Base-by-base conservation (phyloP, 345 rosid species). In the Carallia pectinifolia region DNA sequence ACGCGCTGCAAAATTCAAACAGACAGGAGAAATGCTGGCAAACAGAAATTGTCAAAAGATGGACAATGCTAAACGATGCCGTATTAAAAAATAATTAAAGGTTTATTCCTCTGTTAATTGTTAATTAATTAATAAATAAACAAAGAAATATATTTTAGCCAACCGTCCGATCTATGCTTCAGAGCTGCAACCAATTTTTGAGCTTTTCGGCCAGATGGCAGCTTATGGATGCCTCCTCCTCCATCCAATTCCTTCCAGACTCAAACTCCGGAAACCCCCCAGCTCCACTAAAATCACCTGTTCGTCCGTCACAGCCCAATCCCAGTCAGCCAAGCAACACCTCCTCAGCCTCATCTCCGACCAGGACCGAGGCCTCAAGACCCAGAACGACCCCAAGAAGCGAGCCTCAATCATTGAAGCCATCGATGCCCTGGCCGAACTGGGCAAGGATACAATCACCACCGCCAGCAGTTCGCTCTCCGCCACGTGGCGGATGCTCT, bases 401-500 rank as follows among this genome's bases (percentile, higher is more conserved):
- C 85, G 86, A 67, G 80, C 83, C 33, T 83, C 88, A 5, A 87
- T 91, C 65, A 74, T 89, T 82, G 67, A 80, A 30, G 90, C 96
- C 64, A 88, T 93, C 68, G 89, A 80, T 6, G 85, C 77, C 61
- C 64, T 91, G 84, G 90, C 96, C 65, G 81, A 62, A 8, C 67
- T 88, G 31, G 97, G 97, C 34, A 73, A 81, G 1, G 81, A 69
- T 34, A 77, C 83, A 3, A 69, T 78, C 76, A 91, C 97, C 70
- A 94, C 97, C 37, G 89, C 97, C 37, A 88, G 69, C 0, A 74
- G 58, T 8, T 77, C 90, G 9, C 89, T 94, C 9, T 88, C 96
- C 10, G 85, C 91, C 73, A 89, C 96, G 52, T 94, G 97, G 96
- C 79, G 98, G 64, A 74, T 91, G 55, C 86, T 89, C 58, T 93